Evolutionary conservation across 768 basidiomycete genomes (phyloP).

Genomic region (Tricholoma saponaceum): DNA sequence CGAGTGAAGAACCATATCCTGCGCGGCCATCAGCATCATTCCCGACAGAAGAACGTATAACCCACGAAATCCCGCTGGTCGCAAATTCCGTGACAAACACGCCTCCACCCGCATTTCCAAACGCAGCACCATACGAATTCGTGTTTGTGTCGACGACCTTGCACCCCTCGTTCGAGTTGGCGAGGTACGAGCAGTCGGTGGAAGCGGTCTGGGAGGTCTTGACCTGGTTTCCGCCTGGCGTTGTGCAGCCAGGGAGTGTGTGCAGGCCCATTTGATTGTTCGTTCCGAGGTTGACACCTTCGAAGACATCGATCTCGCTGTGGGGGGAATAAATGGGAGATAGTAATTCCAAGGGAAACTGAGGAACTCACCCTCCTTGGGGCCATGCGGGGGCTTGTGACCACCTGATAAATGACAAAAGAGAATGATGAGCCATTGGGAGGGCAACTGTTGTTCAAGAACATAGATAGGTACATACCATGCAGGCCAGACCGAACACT

Average conservation of each 20-base stretch:
- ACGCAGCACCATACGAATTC: slow-evolving; percentile 60
- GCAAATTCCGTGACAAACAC: slow-evolving; percentile 75
- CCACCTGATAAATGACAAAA: slow-evolving; percentile 27
- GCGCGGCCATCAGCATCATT: slow-evolving; percentile 1
- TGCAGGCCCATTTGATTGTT: slow-evolving; percentile 71
- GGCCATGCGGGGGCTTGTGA: slow-evolving; percentile 61
- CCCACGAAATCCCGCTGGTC: slow-evolving; percentile 58
- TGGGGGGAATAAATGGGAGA: neutral
- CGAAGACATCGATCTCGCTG: slow-evolving; percentile 76
- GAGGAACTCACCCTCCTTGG: slow-evolving; percentile 42
- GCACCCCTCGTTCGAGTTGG: slow-evolving; percentile 63
- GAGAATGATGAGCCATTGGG: neutral
- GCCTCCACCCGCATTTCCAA: slow-evolving; percentile 66
- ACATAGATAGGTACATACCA: slow-evolving; percentile 29
- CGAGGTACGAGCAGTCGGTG: slow-evolving; percentile 53
- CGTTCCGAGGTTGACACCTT: slow-evolving; percentile 68
- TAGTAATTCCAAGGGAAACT: neutral
- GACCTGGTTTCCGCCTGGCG: slow-evolving; percentile 43
- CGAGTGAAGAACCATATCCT: slow-evolving; percentile 67
- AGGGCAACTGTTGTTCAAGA: neutral
- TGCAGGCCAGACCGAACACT: slow-evolving; percentile 75
- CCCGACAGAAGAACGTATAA: slow-evolving; percentile 5
- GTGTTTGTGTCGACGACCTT: slow-evolving; percentile 50
- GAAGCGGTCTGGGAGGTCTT: slow-evolving; percentile 47
- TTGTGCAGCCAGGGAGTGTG: slow-evolving; percentile 57